These are phyloP conservation scores for Nematocida homosporus DNA, from an alignment of 371 early-diverging fungal species.

Conservation along the genomic window DNA sequence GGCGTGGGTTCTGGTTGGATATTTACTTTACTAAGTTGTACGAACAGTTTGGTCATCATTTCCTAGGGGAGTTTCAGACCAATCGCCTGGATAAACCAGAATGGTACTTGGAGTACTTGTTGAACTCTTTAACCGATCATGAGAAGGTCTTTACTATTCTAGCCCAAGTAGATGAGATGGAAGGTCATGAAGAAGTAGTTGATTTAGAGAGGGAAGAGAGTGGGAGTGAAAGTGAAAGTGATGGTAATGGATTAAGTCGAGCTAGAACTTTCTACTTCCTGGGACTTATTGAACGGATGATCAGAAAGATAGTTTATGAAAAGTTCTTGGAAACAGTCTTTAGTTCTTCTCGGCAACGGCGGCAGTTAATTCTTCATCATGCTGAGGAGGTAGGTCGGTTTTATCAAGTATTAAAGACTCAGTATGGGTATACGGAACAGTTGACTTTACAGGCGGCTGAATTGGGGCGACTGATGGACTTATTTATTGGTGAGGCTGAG, in stretches of 20 bases:
- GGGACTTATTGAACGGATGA: slow-evolving; percentile 34
- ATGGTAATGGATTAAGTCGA: too few relatives aligned
- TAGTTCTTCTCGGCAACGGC: slow-evolving; percentile 58
- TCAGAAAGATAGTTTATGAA: slow-evolving; percentile 37
- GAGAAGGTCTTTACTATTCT: slow-evolving; percentile 47
- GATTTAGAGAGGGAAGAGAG: slow-evolving; percentile 11
- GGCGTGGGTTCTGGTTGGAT: slow-evolving; percentile 27
- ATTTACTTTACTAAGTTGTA: slow-evolving; percentile 45
- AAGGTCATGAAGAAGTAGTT: slow-evolving; percentile 1
- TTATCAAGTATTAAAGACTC: slow-evolving; percentile 26
- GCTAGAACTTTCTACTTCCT: slow-evolving; percentile 11
- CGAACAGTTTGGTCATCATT: slow-evolving; percentile 64
- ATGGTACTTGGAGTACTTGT: slow-evolving; percentile 65
- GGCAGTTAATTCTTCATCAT: slow-evolving; percentile 62
- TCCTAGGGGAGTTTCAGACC: slow-evolving; percentile 64
- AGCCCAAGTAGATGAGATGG: slow-evolving; percentile 23
- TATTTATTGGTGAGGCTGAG: slow-evolving; percentile 8
- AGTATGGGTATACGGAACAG: slow-evolving; percentile 22
- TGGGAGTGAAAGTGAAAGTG: too few relatives aligned
- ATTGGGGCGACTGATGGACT: neutral
- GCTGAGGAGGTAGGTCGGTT: slow-evolving; percentile 47
- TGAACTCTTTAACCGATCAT: slow-evolving; percentile 39
- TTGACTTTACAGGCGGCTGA: neutral
- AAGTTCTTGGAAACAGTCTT: slow-evolving; percentile 61
- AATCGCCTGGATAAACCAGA: slow-evolving; percentile 69